Base-by-base conservation (phyloP, 1,139 yeast species). In the Blastobotrys illinoisensis region DNA sequence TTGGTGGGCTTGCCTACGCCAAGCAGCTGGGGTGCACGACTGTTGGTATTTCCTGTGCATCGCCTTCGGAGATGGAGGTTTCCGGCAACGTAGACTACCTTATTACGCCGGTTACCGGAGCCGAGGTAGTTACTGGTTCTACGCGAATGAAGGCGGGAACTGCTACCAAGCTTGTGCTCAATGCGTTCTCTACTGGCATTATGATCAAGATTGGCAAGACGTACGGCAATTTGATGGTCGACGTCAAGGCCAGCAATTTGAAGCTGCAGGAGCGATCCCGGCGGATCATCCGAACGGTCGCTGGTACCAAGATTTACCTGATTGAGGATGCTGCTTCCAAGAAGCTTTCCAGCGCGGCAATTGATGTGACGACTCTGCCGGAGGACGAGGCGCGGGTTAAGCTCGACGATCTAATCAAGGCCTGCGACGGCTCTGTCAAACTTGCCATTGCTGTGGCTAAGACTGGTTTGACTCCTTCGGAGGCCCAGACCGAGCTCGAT, bases 111-210 rank as follows among this genome's bases (percentile, higher is more conserved):
- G 63, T 64, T 16, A 58, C 66, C 18, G 68, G 68, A 3, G 63
- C 68, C 4, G 68, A 64, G 51, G 58, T 64, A 11, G 55, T 64
- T 43, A 63, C 68, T 9, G 68, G 68, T 2, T 58, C 63, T 24
- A 64, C 68, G n/a, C 55, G 68, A 32, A 58, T 64, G 46, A 64
- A 64, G 54, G 68, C 68, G 9, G 68, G 68, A 1, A 64, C 68
- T 7, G 67, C 67, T 11, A 64, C 68, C 14, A 64, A 64, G 55
- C 50, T 64, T 59, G 65, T 64, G 11, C 57, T 64, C 28, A 64
- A 64, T 50, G 63, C 61, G 65, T 50, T 64, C 19, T 61, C 65
- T 20, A 64, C 68, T 2, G 62, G 62, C 13, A 55, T 60, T 26
- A 64, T 64, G 68, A 59, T 64, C 26, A 57, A 55, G 24, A 56